Evolutionary conservation across 495 filamentous ascomycete genomes (phyloP), one percentile per base, ranked within the genome.

Genomic region (Neohortaea acidophila): DNA sequence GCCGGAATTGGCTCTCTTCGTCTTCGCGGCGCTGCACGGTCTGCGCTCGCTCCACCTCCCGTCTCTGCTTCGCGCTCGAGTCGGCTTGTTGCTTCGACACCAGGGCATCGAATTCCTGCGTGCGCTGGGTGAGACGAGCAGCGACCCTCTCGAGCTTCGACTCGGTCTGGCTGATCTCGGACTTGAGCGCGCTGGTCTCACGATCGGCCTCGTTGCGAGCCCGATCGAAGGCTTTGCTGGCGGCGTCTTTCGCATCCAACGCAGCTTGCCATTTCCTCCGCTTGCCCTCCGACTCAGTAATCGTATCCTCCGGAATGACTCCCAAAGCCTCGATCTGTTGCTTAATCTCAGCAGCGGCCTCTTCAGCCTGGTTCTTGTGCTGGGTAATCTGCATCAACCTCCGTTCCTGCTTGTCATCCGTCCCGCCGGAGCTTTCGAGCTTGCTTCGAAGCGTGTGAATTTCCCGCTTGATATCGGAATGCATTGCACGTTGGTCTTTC

Each of bases 281-380:
- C 47, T 70, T 75, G 12, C 61, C 52, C 34, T 67, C 65, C 60
- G 76, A 78, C 39, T 72, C 59, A 30, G 70, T 60, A 36, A 69
- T 46, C 40, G 84, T 69, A 11, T 78, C 70, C 36, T 80, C 71
- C 0, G 83, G 82, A 20, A 84, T 64, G 19, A 64, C 66, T 22
- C 74, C 77, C 22, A 85, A 54, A 25, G 61, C 68, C 52, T 78
- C 78, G 4, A 86, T 63, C 52, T 87, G 70, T 14, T 50, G 54
- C 19, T 74, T 69, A 2, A 91, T 58, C 19, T 59, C 66, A 10
- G 57, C 62, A 13, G 75, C 69, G 6, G 79, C 72, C 41, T 89
- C 79, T 44, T 91, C 81, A 4, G 85, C 84, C 59, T 91, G 82
- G 47, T 73, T 71, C 57, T 81, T 81, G 41, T 79, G 82, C 35